phyloP scores from a whole-genome alignment of 2,329 filamentous ascomycete species.

The Neocucurbitaria cava region DNA sequence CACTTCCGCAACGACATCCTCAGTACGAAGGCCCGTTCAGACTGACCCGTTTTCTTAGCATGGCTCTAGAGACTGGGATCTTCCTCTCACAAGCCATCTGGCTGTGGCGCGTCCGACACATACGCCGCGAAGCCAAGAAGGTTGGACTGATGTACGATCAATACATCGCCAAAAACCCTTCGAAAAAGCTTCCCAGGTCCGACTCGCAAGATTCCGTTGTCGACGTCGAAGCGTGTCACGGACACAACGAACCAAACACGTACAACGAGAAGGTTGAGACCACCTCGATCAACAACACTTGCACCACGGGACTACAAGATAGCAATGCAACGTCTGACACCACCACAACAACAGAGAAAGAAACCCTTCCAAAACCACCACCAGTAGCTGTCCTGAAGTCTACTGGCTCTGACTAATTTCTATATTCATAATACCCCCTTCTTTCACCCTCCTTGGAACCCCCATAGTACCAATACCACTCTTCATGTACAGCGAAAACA shows the following conservation, averaged over 20 bases:
- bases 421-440: neutral
- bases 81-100: slow-evolving; percentile 66
- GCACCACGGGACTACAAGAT: neutral
- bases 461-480: neutral
- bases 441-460: neutral
- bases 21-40: neutral
- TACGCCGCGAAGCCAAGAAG: slow-evolving; percentile 61
- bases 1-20: neutral
- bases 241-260: neutral
- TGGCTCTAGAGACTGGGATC: slow-evolving; percentile 66
- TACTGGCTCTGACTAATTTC: neutral
- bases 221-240: slow-evolving; percentile 33
- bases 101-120: slow-evolving; percentile 61
- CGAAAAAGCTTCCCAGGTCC: slow-evolving; percentile 29
- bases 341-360: too few species aligned
- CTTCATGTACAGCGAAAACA: neutral
- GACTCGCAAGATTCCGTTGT: slow-evolving; percentile 34
- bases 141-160: slow-evolving; percentile 64
- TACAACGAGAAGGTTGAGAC: neutral
- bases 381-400: slow-evolving; percentile 4
- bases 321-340: neutral
- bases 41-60: slow-evolving; percentile 44
- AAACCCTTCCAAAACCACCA: neutral
- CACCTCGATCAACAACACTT: neutral
- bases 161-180: slow-evolving; percentile 41